These are phyloP conservation scores for Paramarasmius palmivorus DNA, from an alignment of 1,284 basidiomycete species.

Conservation along the genomic window DNA sequence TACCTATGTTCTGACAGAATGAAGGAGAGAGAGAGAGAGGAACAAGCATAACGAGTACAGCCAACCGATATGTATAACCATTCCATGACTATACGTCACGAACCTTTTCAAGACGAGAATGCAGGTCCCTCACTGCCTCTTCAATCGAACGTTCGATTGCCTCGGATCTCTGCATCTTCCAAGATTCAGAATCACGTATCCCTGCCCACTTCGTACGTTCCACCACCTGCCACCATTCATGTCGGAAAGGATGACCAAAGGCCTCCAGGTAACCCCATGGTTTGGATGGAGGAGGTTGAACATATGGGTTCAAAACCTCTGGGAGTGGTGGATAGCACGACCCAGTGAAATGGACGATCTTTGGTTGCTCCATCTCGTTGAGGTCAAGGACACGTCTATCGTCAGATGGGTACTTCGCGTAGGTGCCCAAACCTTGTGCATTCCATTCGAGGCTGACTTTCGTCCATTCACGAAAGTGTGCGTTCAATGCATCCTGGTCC, in stretches of 20 bases:
- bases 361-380: conserved; percentile 38
- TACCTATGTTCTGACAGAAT: too few relatives aligned
- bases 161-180: neutral
- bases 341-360: conserved; percentile 60
- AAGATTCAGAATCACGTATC: conserved; percentile 19
- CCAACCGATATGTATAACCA: too few relatives aligned
- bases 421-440: conserved; percentile 58
- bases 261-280: conserved; percentile 60
- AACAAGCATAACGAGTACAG: too few relatives aligned
- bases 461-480: conserved; percentile 45
- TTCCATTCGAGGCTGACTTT: conserved; percentile 49
- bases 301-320: conserved; percentile 48
- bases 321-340: conserved; percentile 47
- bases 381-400: conserved; percentile 36
- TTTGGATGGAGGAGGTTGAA: conserved; percentile 54
- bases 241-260: conserved; percentile 48
- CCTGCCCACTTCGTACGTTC: conserved; percentile 44
- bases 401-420: conserved; percentile 35
- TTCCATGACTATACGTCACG: too few relatives aligned
- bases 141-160: neutral
- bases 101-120: neutral
- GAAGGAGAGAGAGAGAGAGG: too few relatives aligned
- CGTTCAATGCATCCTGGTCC: conserved; percentile 56
- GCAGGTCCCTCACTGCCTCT: neutral
- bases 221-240: conserved; percentile 50